Percentiles rank a stretch among this genome's conserved stretches.
Evolutionary conservation across 176 grass and related monocot genomes (phyloP).

Genomic region (Stipa capillata): DNA sequence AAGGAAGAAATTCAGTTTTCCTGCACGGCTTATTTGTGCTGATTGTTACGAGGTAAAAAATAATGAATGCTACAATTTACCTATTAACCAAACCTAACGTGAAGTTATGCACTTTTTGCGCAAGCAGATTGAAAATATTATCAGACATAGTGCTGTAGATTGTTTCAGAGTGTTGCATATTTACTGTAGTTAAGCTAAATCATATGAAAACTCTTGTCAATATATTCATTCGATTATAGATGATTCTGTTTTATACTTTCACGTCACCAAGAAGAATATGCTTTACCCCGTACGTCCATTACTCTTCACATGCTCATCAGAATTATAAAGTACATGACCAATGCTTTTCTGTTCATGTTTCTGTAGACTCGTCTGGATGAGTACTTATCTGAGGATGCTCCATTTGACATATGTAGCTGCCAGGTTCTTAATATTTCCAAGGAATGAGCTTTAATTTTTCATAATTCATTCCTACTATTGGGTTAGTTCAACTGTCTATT

Average conservation of each 20-base stretch:
- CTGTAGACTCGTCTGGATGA: constrained; percentile 71
- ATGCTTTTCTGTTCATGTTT: neutral
- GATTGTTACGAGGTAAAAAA: constrained; percentile 93
- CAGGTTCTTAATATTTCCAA: constrained; percentile 40
- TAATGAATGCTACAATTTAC: neutral
- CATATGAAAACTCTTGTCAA: neutral
- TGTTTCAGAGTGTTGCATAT: neutral
- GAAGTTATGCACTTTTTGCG: neutral
- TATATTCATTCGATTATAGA: neutral
- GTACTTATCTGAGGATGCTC: constrained; percentile 75
- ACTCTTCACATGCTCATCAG: neutral
- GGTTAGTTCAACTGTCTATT: neutral
- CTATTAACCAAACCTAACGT: neutral
- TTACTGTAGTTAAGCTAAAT: neutral
- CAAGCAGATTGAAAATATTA: neutral
- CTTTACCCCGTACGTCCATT: neutral
- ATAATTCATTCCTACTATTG: neutral
- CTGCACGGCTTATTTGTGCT: constrained; percentile 87
- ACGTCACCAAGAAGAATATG: neutral
- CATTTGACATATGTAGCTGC: constrained; percentile 92
- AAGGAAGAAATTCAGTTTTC: constrained; percentile 90
- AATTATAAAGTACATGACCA: neutral
- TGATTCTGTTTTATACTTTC: neutral
- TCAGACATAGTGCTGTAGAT: neutral
- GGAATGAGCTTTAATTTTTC: neutral